phyloP scores from a whole-genome alignment of 208 protist species.

The Willaertia magna region DNA sequence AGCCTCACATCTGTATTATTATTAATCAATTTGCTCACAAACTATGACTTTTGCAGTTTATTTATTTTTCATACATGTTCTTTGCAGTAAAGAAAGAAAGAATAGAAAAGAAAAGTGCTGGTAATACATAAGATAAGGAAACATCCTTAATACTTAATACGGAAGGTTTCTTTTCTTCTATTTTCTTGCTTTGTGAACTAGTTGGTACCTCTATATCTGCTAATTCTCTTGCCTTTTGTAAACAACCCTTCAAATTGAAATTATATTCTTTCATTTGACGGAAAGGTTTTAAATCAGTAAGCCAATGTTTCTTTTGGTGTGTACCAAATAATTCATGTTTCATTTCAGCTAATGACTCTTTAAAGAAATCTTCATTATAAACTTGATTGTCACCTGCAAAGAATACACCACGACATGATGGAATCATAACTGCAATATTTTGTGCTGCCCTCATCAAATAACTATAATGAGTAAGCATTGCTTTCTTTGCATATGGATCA shows the following conservation, averaged over 20 bases:
- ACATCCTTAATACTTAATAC: background rate
- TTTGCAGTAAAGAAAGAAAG: background rate
- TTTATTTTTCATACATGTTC: background rate
- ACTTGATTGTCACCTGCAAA: constrained; percentile 10
- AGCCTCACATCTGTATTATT: too few species aligned
- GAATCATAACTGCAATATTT: constrained; percentile 2
- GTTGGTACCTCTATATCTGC: background rate
- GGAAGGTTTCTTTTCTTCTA: background rate
- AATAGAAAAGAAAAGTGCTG: background rate
- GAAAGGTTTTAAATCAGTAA: background rate
- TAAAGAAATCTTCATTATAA: background rate
- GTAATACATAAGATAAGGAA: background rate
- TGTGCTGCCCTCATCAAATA: constrained; percentile 8
- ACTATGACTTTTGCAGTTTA: too few species aligned
- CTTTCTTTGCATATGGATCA: background rate
- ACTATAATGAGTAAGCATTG: background rate
- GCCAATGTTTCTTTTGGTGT: background rate
- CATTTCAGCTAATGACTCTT: background rate
- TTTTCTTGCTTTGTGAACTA: background rate
- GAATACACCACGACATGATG: background rate
- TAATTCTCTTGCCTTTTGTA: background rate
- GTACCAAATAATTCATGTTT: background rate
- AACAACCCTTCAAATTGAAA: background rate
- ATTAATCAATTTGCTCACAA: too few species aligned
- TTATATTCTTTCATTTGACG: background rate